phyloP scores from a whole-genome alignment of 1,284 basidiomycete species.

The Ganoderma meredithae region DNA sequence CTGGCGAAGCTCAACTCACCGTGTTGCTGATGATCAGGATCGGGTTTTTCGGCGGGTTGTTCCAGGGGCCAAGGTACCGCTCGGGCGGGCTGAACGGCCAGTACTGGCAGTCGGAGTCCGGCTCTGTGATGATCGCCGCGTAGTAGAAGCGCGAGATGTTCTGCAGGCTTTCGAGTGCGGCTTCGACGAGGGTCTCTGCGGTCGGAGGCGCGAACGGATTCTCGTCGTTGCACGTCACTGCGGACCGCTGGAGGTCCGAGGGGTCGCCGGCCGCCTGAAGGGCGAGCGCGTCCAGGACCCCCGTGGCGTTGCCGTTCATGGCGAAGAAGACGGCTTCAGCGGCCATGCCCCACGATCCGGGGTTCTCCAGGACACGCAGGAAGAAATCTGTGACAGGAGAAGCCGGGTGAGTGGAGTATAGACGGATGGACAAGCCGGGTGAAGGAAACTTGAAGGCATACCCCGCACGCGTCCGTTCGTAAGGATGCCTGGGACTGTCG shows the following conservation, averaged over 20 bases:
- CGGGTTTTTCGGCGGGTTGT: conserved; percentile 37
- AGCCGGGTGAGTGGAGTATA: neutral
- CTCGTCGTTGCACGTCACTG: conserved; percentile 40
- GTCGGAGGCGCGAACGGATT: conserved; percentile 30
- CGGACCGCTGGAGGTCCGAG: conserved; percentile 35
- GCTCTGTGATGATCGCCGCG: conserved; percentile 32
- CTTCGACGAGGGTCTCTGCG: conserved; percentile 34
- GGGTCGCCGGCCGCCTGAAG: conserved; percentile 1
- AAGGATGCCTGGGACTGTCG: conserved; percentile 41
- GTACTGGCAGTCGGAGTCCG: conserved; percentile 36
- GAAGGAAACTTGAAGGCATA: conserved; percentile 21
- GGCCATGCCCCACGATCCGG: conserved; percentile 29
- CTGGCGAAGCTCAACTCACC: conserved; percentile 16
- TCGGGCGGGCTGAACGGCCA: conserved; percentile 35
- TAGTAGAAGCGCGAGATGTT: conserved; percentile 34
- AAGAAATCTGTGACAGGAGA: conserved; percentile 31
- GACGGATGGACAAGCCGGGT: no score
- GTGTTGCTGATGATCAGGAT: conserved; percentile 41
- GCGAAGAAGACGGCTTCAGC: conserved; percentile 32
- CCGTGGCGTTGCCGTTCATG: conserved; percentile 37
- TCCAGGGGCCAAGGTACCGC: conserved; percentile 41
- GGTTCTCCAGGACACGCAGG: conserved; percentile 24
- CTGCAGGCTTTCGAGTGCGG: conserved; percentile 29
- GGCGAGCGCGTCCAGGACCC: conserved; percentile 31
- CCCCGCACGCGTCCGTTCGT: conserved; percentile 45